Evolutionary conservation across 768 basidiomycete species (phyloP).

Genomic region (Symmetrospora coprosmae): DNA sequence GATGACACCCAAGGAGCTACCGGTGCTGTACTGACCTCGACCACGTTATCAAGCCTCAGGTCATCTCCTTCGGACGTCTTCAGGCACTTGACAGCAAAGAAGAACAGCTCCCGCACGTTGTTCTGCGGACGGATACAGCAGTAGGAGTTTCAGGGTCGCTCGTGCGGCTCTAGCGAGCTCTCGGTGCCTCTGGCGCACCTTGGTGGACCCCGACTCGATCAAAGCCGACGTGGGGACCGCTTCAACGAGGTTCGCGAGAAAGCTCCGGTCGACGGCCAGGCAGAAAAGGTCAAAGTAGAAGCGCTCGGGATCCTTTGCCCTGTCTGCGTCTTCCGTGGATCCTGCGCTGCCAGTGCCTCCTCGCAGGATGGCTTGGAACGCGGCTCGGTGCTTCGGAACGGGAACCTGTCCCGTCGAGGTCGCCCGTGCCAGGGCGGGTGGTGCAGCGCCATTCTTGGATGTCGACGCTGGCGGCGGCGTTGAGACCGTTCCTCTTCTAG

Average conservation of each 20-base stretch:
- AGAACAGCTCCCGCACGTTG: constrained; percentile 27
- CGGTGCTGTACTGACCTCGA: constrained; percentile 29
- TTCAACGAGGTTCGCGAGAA: background rate
- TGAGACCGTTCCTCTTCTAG: background rate
- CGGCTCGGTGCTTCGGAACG: background rate
- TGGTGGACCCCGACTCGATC: background rate
- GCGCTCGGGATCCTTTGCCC: constrained; percentile 3
- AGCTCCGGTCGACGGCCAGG: background rate
- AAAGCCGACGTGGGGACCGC: background rate
- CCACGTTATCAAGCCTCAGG: constrained; percentile 18
- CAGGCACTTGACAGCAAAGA: constrained; percentile 23
- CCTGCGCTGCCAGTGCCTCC: constrained; percentile 5
- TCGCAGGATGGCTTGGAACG: constrained; percentile 1
- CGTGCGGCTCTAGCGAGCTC: too few relatives aligned
- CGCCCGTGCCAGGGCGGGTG: background rate
- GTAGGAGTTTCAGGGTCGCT: too few relatives aligned
- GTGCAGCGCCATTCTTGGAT: background rate
- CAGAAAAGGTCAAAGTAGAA: constrained; percentile 22
- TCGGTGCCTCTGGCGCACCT: too few relatives aligned
- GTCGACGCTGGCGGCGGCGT: background rate
- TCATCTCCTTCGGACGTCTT: constrained; percentile 18
- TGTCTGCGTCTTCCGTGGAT: constrained; percentile 3
- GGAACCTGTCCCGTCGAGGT: constrained; percentile 1
- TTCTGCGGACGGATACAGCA: too few relatives aligned
- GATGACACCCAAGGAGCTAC: too few relatives aligned